Evolutionary conservation across 768 basidiomycete species (phyloP), one percentile per base, ranked within the genome.

Genomic region (Trametes villosa): DNA sequence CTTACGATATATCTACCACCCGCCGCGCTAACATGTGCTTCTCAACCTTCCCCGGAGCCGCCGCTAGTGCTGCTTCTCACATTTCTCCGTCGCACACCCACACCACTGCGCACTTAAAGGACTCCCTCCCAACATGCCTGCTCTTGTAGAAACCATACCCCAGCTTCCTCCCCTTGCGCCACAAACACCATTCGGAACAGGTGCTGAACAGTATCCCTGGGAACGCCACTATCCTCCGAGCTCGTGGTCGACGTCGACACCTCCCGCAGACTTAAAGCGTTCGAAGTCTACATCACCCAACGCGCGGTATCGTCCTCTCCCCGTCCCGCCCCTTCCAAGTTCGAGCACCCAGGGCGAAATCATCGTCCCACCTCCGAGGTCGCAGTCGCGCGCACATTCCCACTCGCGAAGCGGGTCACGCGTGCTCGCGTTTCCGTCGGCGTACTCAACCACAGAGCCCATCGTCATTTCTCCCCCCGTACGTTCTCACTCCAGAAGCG

Each of bases 381-480:
- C 61, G 5, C 36, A 55, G 24, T 41, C 44, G 4, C 29, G 51
- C 2, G 15, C 50, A 2, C 56, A 45, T 29, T 63, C 57, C 13
- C 61, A 46, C 20, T 57, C 56, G n/a, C 62, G 53, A 6, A 59
- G 40, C 27, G 38, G 49, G 18, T 45, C 52, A 13, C 62, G 57
- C 26, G 53, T 63, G 15, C 57, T 38, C 17, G 47, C 54, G 22
- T 34, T 50, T 3, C 57, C 62, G 6, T 63, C 62, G 18, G 57
- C 62, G 17, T 48, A n/a, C n/a, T n/a, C 55, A 6, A 49, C 62
- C 4, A 22, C 57, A 22, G 62, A 58, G 27, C 57, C 52, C 12
- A 46, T 58, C 29, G 45, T 63, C 24, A 47, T 63, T 15, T 53
- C 61, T 5, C 61, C 56, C 5, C 57, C 62, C 13, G 4, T 33